Base-by-base conservation (phyloP, 176 grass and related monocot species). In the Oryza meridionalis region DNA sequence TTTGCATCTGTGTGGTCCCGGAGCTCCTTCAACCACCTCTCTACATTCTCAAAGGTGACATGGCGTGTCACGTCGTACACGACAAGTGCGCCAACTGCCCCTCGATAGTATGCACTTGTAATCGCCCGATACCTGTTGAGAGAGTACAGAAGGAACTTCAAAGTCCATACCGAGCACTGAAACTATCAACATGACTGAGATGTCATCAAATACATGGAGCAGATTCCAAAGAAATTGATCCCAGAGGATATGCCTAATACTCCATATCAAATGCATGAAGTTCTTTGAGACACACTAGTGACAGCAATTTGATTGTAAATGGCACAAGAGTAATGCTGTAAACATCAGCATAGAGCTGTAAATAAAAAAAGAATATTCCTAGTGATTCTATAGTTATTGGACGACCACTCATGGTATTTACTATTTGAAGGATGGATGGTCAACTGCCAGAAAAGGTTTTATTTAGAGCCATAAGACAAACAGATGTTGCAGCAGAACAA, bases 11-110 rank as follows among this genome's bases (percentile, higher is more conserved):
- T 90, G 78, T 90, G 88, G 6, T 86, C 83, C 19, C 66, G 42
- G 25, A 90, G 88, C 66, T 90, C 88, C 72, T 82, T 90, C 78
- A 89, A 77, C 88, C 88, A 86, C 78, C 88, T 82, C 78, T 90
- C 88, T 67, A 82, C 83, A 73, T 90, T 90, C 53, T 90, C 88
- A 82, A 86, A 86, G 55, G 88, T 90, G 32, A 90, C 88, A 65
- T 90, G 88, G 55, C 83, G 72, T 59, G 88, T 90, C 44, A 90
- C 72, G 25, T 90, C 83, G 0, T 90, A 90, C 78, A 85, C 87
- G 0, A 85, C 87, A 85, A 89, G 81, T 47, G 82, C 87, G 1
- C 77, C 82, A 19, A 85, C 87, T 24, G 87, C 87, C 49, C 82
- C 87, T 85, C 77, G 72, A 85, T 89, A 89, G 71, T 89, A 89